Evolutionary conservation across 2,329 filamentous ascomycete species (phyloP), one percentile per base, ranked within the genome.

Genomic region (Stagonosporopsis rhizophila): DNA sequence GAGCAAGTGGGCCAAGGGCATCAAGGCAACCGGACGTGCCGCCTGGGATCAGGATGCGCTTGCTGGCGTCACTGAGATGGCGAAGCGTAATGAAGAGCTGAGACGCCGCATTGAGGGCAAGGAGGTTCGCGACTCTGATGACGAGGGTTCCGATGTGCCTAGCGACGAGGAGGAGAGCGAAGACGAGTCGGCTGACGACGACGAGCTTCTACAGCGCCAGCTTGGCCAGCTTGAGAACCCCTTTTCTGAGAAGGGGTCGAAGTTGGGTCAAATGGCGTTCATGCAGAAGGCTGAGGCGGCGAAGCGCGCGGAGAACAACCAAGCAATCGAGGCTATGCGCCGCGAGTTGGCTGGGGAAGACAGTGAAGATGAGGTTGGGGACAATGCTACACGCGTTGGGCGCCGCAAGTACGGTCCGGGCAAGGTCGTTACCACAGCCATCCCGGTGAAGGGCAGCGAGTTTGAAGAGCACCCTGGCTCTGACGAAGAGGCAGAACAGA

Each of bases 11-110:
- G 92, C 92, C 34, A 96, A 96, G 81, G 86, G 88, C 54, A 82
- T 92, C 57, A 91, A 90, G 71, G 87, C 89, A 67, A 88, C 85
- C 34, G 92, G 92, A 42, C 87, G 91, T 44, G 89, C 89, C 4
- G 89, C 87, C 0, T 96, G 92, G 93, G 93, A 96, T 67, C 91
- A 96, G 22, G 90, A 94, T 60, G 93, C 92, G 61, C 87, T 91
- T 45, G 81, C 86, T 19, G 89, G 89, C 6, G 84, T 95, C 19
- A 86, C 86, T 6, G 92, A 96, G 68, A 90, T 95, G 85, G 91
- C 91, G 0, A 83, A 88, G 56, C 85, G 89, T 58, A 90, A 94
- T 59, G 91, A 96, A 67, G 92, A 96, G 75, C 81, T 96, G 49
- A 87, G 89, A 53, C 85, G 85, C 64, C 85, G 92, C 48, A 89